phyloP scores from a whole-genome alignment of 106 monocot genomes.

The Dioscorea zingiberensis region DNA sequence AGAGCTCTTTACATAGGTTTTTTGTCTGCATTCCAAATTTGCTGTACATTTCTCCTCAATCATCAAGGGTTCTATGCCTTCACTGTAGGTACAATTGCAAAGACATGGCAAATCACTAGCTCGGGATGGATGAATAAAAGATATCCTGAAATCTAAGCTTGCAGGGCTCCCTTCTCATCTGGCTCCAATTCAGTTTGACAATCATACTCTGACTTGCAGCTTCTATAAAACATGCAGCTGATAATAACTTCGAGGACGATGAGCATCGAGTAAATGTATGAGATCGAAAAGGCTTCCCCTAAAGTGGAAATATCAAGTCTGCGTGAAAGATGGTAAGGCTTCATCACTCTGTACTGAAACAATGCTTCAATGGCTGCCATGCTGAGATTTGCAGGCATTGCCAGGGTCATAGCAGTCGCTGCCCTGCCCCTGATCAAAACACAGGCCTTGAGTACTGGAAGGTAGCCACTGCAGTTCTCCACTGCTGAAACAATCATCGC shows the following conservation, averaged over 20 bases:
- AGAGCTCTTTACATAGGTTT: no score
- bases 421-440: constrained; percentile 40
- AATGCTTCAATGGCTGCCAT: constrained; percentile 57
- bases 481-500: constrained; percentile 48
- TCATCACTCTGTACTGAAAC: constrained; percentile 67
- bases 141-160: background rate
- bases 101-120: background rate
- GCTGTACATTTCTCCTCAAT: constrained; percentile 1
- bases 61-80: background rate
- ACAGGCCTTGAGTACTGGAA: constrained; percentile 47
- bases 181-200: background rate
- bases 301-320: constrained; percentile 15
- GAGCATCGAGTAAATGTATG: constrained; percentile 61
- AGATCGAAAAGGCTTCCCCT: constrained; percentile 42
- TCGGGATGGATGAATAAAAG: no score
- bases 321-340: constrained; percentile 5
- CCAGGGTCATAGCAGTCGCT: constrained; percentile 45
- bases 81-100: no score
- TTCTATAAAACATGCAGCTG: constrained; percentile 63
- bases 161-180: constrained; percentile 6
- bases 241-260: constrained; percentile 58
- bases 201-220: constrained; percentile 25
- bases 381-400: constrained; percentile 51
- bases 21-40: background rate
- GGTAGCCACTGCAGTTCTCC: constrained; percentile 43